Base-by-base conservation (phyloP, 805 yeast species). In the Ogataea minuta region DNA sequence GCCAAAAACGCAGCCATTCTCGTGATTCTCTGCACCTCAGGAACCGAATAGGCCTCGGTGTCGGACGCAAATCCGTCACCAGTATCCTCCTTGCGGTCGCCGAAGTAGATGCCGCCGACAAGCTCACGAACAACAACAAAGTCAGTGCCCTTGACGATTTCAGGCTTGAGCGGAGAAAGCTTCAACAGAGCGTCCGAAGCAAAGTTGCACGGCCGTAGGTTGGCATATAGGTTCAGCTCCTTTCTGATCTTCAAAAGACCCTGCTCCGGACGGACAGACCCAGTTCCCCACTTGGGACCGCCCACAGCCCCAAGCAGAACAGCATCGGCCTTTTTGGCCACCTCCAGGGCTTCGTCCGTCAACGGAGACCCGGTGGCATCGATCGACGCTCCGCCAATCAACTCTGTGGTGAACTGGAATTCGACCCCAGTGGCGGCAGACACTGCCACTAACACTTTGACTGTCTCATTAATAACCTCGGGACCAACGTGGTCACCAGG, bases 221-320 rank as follows among this genome's bases (percentile, higher is more conserved):
- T 93, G 43, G 99, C 99, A 64, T 93, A 93, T 52, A 93, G 72
- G 63, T 84, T 85, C 60, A 93, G 77, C 64, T 89, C 98, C 66
- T 93, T 93, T 67, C 99, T 80, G 64, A 93, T 91, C 70, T 90
- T 77, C 50, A 93, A 75, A 52, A 93, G 75, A 44, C 99, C 99
- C 68, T 88, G 98, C 65, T 93, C 99, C 36, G 99, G 99, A 70
- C 99, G 81, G 32, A 91, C 98, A 9, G 74, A 59, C 35, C 97
- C 97, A 19, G 97, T 86, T 25, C 98, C 98, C 99, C 99, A 93
- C 68, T 93, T 93, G 46, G 99, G 99, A 23, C 99, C 99, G 48
- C 99, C 99, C 23, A 93, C 99, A 7, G 99, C 96, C 51, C 99
- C 99, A 41, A 93, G 73, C 50, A 93, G 70, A n/a, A 93, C 95